These are phyloP conservation scores for Entoloma clypeatum DNA, from an alignment of 1,284 basidiomycete species.

Conservation along the genomic window DNA sequence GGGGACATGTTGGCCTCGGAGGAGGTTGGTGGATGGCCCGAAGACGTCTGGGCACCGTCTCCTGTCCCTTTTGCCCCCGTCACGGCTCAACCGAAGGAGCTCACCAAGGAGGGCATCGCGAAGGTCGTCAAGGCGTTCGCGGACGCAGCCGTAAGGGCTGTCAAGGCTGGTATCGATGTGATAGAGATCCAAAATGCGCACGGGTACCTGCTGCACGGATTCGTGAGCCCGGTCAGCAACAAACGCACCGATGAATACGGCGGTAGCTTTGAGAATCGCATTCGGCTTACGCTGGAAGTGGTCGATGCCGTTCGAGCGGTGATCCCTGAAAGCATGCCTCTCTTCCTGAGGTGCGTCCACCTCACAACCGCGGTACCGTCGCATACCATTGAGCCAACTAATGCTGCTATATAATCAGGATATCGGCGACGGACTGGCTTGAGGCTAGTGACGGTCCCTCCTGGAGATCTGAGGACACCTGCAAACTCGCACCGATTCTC, in stretches of 20 bases:
- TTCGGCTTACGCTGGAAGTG: slow-evolving; percentile 56
- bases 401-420: slow-evolving; percentile 23
- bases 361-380: slow-evolving; percentile 2
- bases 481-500: slow-evolving; percentile 48
- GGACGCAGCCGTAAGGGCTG: slow-evolving; percentile 49
- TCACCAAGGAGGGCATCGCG: slow-evolving; percentile 48
- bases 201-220: slow-evolving; percentile 52
- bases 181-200: slow-evolving; percentile 70
- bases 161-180: slow-evolving; percentile 60
- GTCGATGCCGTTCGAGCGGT: slow-evolving; percentile 48
- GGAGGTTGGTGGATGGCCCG: slow-evolving; percentile 67
- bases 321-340: slow-evolving; percentile 55
- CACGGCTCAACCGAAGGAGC: slow-evolving; percentile 53
- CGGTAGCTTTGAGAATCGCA: slow-evolving; percentile 69
- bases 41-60: slow-evolving; percentile 57
- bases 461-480: slow-evolving; percentile 63
- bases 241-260: slow-evolving; percentile 71
- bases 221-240: slow-evolving; percentile 65
- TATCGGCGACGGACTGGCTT: slow-evolving; percentile 63
- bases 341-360: slow-evolving; percentile 12
- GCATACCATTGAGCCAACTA: neutral
- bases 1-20: slow-evolving; percentile 35
- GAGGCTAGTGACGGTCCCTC: slow-evolving; percentile 46
- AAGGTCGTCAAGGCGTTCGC: slow-evolving; percentile 57
- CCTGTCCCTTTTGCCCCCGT: slow-evolving; percentile 47